Evolutionary conservation across 768 basidiomycete genomes (phyloP), one percentile per base, ranked within the genome.

Genomic region (Naganishia friedmannii): DNA sequence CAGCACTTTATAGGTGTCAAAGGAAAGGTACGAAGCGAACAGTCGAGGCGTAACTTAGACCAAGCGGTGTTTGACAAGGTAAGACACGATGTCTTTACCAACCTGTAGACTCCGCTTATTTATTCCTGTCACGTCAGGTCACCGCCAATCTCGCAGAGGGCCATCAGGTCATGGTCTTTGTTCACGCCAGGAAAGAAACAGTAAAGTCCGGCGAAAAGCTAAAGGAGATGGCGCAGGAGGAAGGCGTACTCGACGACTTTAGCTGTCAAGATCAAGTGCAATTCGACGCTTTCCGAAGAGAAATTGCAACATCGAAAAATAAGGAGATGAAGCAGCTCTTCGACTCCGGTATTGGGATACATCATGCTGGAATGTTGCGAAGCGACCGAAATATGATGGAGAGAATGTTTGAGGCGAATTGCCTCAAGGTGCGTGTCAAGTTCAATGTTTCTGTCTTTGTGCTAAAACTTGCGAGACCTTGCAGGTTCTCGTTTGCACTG

Each of bases 121-220:
- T 23, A n/a, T 12, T 31, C 60, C 10, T 21, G 0, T 37, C 12
- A 37, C 12, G 34, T 5, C 70, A 82, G 82, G 93, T 98, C 23
- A 86, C 89, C 3, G 89, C 90, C 39, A 84, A 98, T 7, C 91
- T 98, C 32, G 85, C 83, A n/a, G 86, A 88, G 74, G 96, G 94
- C 2, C 96, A 99, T 82, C 96, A 98, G 80, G 93, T 96, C 71
- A 98, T 99, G 94, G 94, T 99, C 0, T 99, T 99, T 76, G 96
- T 99, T 10, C 96, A 99, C 80, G 92, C 96, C 17, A 86, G 96
- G 34, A 98, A 96, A 82, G 96, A 98, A 77, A 99, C 96, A 0
- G 96, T 98, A 65, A 96, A 95, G 78, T 87, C 91, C 0, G 94
- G 94, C 0, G 83, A 88, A 76, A 86, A 85, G 12, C 84, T 99